phyloP scores from a whole-genome alignment of 2,329 filamentous ascomycete genomes.

The Tolypocladium sp. region DNA sequence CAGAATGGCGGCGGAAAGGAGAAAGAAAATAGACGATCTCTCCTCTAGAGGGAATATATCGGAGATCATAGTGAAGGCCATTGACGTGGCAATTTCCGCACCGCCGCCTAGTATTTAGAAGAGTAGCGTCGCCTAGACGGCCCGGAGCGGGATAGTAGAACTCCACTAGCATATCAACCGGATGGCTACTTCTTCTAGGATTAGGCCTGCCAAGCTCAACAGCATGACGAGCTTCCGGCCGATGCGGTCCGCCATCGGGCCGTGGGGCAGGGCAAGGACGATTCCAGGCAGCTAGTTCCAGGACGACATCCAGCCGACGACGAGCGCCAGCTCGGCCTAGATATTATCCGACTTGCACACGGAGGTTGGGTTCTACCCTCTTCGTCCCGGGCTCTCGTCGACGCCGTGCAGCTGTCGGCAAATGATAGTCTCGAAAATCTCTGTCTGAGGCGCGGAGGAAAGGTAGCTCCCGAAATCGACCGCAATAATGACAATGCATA shows the following conservation, averaged over 20 bases:
- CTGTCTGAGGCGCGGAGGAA: neutral
- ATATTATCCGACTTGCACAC: neutral
- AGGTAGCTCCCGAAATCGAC: neutral
- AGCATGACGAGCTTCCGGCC: neutral
- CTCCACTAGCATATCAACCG: neutral
- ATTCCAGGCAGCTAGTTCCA: neutral
- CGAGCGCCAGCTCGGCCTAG: neutral
- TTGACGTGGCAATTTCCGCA: neutral
- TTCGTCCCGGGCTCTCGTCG: neutral
- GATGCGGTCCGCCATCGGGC: neutral
- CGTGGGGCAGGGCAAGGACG: neutral
- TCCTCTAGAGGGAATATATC: neutral
- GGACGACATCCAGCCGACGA: neutral
- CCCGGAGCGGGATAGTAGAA: neutral
- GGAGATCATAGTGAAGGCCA: neutral
- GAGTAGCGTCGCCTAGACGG: neutral
- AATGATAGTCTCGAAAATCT: neutral
- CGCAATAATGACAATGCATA: neutral
- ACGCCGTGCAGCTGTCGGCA: neutral
- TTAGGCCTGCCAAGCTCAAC: neutral
- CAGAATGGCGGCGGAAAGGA: neutral
- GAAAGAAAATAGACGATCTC: neutral
- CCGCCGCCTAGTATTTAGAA: neutral
- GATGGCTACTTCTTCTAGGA: neutral
- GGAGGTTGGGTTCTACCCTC: neutral